These are phyloP conservation scores for Suhomyces pyralidae DNA, from an alignment of 805 yeast genomes.

Conservation along the genomic window DNA sequence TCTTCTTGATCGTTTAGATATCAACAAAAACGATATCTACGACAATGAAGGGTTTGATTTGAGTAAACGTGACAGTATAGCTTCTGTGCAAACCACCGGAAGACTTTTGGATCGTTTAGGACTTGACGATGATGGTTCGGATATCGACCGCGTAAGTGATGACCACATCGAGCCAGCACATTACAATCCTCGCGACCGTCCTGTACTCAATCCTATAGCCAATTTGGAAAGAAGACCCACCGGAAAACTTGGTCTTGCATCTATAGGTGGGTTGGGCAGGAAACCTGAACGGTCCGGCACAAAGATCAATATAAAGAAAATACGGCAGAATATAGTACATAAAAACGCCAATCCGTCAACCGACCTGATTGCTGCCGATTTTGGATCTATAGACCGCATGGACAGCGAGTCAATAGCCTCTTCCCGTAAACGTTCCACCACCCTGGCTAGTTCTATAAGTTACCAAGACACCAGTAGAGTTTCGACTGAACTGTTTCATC, in stretches of 20 bases:
- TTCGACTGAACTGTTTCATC: not conserved
- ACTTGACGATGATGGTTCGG: slow-evolving; percentile 16
- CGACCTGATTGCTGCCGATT: slow-evolving; percentile 25
- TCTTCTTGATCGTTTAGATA: slow-evolving; percentile 35
- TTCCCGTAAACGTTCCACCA: slow-evolving; percentile 4
- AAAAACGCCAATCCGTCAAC: slow-evolving; percentile 22
- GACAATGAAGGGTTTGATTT: slow-evolving; percentile 12
- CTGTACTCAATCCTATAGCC: not conserved
- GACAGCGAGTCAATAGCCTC: not conserved
- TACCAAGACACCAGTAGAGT: not conserved
- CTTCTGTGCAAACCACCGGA: slow-evolving; percentile 29
- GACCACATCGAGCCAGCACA: not conserved
- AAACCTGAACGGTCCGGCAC: not conserved
- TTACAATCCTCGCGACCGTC: not conserved
- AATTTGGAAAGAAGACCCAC: not conserved
- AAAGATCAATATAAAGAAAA: slow-evolving; percentile 4
- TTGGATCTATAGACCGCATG: slow-evolving; percentile 9
- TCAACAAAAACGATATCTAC: slow-evolving; percentile 24
- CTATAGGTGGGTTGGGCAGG: not conserved
- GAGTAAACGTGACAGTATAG: slow-evolving; percentile 15
- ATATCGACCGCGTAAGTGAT: not conserved
- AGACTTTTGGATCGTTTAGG: slow-evolving; percentile 29
- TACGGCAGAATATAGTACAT: slow-evolving; percentile 12
- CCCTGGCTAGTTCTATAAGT: not conserved
- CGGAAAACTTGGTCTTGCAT: slow-evolving; percentile 1